Conservation (phyloP, 208 protist species). For the Sergeia podlipaevii region DNA sequence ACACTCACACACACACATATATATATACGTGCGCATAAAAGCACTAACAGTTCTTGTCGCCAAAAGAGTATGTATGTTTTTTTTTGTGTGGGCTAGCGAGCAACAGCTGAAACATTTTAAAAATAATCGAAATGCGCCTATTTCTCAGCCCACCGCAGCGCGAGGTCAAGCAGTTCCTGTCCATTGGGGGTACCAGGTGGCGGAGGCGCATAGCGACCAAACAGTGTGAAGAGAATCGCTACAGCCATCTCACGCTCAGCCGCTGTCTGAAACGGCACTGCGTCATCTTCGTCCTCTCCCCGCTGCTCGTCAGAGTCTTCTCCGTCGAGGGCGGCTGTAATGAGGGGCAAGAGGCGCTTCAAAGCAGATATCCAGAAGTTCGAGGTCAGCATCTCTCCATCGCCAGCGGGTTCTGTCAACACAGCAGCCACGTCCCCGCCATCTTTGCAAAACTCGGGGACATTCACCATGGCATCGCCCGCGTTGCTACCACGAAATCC, state of each 20-base stretch:
- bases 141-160: slow-evolving; percentile 8
- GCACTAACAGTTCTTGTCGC: no score
- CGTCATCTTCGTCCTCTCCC: slow-evolving; percentile 11
- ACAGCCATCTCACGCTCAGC: slow-evolving; percentile 14
- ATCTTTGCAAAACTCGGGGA: background rate
- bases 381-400: background rate
- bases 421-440: background rate
- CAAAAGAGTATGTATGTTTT: no score
- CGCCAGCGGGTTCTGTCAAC: no score
- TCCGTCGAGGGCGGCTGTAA: background rate
- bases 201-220: slow-evolving; percentile 11
- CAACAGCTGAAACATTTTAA: no score
- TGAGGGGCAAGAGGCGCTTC: background rate
- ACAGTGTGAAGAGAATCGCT: slow-evolving; percentile 29
- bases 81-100: no score
- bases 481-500: no score
- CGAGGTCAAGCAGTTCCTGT: background rate
- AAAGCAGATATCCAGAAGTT: slow-evolving; percentile 8
- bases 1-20: no score
- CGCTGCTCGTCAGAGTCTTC: background rate
- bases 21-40: no score
- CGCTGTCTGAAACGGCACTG: no score
- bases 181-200: background rate
- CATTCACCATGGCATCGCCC: no score
- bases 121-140: no score